A percentile compares a stretch with the other conserved stretches of the same genome.
Evolutionary conservation across 2,329 filamentous ascomycete species (phyloP).

Genomic region (Neonectria magnoliae): DNA sequence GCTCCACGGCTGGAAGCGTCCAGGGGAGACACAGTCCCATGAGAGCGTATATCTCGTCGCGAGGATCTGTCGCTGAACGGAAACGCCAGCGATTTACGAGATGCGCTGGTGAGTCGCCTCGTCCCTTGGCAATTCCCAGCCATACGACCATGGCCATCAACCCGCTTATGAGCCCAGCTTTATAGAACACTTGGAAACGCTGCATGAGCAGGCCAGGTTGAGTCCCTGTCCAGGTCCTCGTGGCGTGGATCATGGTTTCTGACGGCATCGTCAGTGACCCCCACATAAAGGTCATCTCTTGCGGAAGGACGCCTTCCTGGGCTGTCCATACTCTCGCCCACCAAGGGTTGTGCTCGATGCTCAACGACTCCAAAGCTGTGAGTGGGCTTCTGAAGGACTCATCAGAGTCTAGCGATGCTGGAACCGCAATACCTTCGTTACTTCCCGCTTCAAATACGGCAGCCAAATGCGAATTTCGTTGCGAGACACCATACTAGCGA

Average conservation of each 20-base stretch:
- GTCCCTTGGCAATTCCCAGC: slow-evolving; percentile 3
- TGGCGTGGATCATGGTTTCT: slow-evolving; percentile 13
- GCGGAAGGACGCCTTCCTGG: slow-evolving; percentile 25
- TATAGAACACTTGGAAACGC: background rate
- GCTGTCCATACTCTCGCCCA: slow-evolving; percentile 24
- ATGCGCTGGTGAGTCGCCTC: background rate
- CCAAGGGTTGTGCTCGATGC: slow-evolving; percentile 14
- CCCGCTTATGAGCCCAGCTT: background rate
- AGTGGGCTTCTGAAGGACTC: slow-evolving; percentile 8
- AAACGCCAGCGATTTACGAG: slow-evolving; percentile 16
- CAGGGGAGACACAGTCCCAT: slow-evolving; percentile 13
- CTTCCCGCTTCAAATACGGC: slow-evolving; percentile 4
- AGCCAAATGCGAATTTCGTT: slow-evolving; percentile 24
- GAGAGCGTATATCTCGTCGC: slow-evolving; percentile 23
- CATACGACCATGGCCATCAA: slow-evolving; percentile 23
- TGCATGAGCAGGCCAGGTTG: background rate
- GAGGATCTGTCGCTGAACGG: slow-evolving; percentile 22
- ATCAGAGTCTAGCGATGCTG: slow-evolving; percentile 3
- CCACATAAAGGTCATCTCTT: slow-evolving; percentile 12
- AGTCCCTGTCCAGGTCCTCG: slow-evolving; percentile 8
- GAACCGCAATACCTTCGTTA: background rate
- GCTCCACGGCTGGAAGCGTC: slow-evolving; percentile 9
- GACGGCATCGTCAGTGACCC: slow-evolving; percentile 17
- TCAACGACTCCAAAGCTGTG: slow-evolving; percentile 16
- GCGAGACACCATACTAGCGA: background rate